These are phyloP conservation scores for Backusella luteola DNA, from an alignment of 192 early-diverging fungal genomes.

Conservation along the genomic window DNA sequence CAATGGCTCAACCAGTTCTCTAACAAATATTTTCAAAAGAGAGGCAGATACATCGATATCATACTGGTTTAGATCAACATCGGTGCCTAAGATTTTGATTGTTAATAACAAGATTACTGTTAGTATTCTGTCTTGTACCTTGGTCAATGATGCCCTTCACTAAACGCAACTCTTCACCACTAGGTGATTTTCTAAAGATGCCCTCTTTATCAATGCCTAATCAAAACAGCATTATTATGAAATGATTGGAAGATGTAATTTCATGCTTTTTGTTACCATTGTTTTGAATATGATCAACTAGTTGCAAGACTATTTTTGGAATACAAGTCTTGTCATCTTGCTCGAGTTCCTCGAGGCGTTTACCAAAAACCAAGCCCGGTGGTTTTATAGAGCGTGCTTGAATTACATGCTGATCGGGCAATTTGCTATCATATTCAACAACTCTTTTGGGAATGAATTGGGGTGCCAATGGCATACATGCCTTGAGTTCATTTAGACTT, in stretches of 20 bases:
- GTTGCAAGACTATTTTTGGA: constrained; percentile 72
- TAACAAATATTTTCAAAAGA: constrained; percentile 80
- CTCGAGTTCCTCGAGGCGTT: constrained; percentile 61
- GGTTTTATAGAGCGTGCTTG: background rate
- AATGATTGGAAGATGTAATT: background rate
- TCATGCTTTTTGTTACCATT: constrained; percentile 44
- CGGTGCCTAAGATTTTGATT: constrained; percentile 32
- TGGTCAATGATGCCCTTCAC: constrained; percentile 60
- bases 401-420: background rate
- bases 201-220: constrained; percentile 77
- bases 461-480: constrained; percentile 66
- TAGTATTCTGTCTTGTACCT: constrained; percentile 20
- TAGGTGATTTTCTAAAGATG: constrained; percentile 84
- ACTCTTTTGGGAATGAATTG: constrained; percentile 75
- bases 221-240: background rate
- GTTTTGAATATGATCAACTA: constrained; percentile 65
- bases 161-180: constrained; percentile 61
- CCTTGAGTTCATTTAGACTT: constrained; percentile 65
- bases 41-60: constrained; percentile 83
- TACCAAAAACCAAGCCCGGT: constrained; percentile 61
- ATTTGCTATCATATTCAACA: constrained; percentile 45
- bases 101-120: background rate
- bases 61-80: constrained; percentile 58
- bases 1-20: constrained; percentile 77
- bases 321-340: constrained; percentile 47